Evolutionary conservation across 768 basidiomycete genomes (phyloP).

Genomic region (Podaxis mareebaensis): DNA sequence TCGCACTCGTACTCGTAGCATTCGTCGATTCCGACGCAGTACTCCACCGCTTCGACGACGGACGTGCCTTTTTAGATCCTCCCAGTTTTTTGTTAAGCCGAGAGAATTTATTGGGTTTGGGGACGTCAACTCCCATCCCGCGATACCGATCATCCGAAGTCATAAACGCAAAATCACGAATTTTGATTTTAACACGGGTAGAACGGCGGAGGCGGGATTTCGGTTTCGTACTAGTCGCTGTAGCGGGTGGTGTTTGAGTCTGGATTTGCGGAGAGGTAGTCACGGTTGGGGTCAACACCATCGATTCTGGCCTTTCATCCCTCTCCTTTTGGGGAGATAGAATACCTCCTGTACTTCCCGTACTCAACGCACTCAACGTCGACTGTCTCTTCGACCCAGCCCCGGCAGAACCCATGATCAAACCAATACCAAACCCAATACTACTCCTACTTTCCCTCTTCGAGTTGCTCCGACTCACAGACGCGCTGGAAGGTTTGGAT

Average conservation of each 20-base stretch:
- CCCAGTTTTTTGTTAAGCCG: constrained; percentile 28
- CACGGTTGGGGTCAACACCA: neutral
- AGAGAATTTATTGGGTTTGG: constrained; percentile 37
- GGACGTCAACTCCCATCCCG: constrained; percentile 40
- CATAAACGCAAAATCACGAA: constrained; percentile 45
- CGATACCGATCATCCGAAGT: constrained; percentile 36
- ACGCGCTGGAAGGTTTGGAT: neutral
- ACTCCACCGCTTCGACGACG: constrained; percentile 12
- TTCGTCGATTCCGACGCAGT: neutral
- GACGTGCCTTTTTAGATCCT: constrained; percentile 15
- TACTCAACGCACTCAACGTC: constrained; percentile 2
- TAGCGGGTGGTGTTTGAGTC: neutral
- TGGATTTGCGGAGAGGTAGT: neutral
- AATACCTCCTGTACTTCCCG: neutral
- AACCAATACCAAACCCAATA: neutral
- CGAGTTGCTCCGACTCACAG: neutral
- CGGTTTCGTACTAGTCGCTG: neutral
- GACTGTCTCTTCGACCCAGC: neutral
- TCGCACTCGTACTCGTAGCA: neutral
- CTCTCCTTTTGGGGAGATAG: neutral
- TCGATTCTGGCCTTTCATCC: neutral
- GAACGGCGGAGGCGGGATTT: neutral
- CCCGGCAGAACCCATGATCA: neutral
- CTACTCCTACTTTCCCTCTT: neutral
- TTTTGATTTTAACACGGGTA: constrained; percentile 27